Percentiles rank a stretch among this genome's conserved stretches.
phyloP scores from a whole-genome alignment of 148 eudicot species.

The Amaranthus cruentus region DNA sequence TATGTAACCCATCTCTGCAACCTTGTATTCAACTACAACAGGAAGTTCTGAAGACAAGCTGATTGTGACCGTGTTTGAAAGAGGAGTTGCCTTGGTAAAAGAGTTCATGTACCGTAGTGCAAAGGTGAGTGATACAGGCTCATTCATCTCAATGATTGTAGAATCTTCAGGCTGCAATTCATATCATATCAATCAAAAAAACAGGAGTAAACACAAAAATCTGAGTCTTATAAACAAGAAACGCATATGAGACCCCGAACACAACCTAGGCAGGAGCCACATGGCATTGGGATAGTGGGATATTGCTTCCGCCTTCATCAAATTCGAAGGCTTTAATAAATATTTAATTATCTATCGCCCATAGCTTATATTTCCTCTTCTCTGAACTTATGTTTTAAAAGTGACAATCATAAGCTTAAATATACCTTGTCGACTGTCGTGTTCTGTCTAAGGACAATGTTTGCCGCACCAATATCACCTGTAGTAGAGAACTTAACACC shows the following conservation, averaged over 20 bases:
- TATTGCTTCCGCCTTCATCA: background rate
- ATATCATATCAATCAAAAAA: no score
- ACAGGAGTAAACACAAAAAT: no score
- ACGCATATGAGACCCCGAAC: no score
- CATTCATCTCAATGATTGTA: conserved; percentile 63
- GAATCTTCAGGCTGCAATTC: conserved; percentile 59
- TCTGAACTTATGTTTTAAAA: no score
- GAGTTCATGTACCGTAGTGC: conserved; percentile 73
- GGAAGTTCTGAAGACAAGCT: conserved; percentile 92
- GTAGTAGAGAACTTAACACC: conserved; percentile 69
- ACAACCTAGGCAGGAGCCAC: no score
- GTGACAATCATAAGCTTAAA: background rate
- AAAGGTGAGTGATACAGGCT: conserved; percentile 64
- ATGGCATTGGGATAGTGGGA: background rate
- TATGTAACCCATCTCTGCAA: conserved; percentile 91
- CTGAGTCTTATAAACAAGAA: no score
- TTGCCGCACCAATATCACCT: conserved; percentile 68
- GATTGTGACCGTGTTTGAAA: conserved; percentile 70
- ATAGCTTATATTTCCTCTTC: no score
- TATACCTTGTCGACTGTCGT: conserved; percentile 68
- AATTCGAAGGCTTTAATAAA: background rate
- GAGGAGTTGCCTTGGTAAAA: conserved; percentile 83
- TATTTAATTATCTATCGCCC: no score
- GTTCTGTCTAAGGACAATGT: conserved; percentile 58
- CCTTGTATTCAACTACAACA: conserved; percentile 85